These are phyloP conservation scores for Colletotrichum somersetense DNA, from an alignment of 2,329 filamentous ascomycete species.

Conservation along the genomic window DNA sequence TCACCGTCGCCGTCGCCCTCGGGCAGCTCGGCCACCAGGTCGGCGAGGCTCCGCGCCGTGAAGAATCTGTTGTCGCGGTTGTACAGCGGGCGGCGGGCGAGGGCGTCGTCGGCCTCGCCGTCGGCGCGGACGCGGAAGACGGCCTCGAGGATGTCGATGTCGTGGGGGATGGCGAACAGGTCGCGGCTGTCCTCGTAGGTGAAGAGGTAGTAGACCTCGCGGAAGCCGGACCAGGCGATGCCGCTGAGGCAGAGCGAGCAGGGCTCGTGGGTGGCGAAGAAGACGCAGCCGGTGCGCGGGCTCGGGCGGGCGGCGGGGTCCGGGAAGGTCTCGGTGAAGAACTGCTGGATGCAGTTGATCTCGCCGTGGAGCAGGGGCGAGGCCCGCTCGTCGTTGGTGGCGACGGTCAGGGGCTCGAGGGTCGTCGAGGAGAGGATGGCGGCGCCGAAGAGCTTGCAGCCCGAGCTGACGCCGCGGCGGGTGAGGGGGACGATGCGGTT, in stretches of 20 bases:
- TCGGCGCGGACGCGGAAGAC: conserved; percentile 64
- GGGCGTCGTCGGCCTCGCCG: conserved; percentile 53
- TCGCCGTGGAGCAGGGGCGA: conserved; percentile 71
- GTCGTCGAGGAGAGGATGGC: conserved; percentile 61
- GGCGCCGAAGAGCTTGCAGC: conserved; percentile 69
- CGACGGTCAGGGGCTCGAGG: conserved; percentile 60
- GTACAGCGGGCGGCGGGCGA: conserved; percentile 60
- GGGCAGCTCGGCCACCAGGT: conserved; percentile 54
- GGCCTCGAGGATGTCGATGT: conserved; percentile 68
- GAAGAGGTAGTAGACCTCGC: conserved; percentile 69
- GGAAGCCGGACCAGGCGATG: conserved; percentile 70
- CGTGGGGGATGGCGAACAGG: conserved; percentile 67
- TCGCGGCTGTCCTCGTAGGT: conserved; percentile 70
- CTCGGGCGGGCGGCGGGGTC: conserved; percentile 53
- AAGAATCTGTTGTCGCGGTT: conserved; percentile 71
- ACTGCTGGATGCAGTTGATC: conserved; percentile 71
- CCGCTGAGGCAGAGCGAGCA: conserved; percentile 70
- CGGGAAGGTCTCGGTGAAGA: conserved; percentile 59
- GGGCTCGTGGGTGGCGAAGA: conserved; percentile 71
- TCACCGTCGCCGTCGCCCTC: conserved; percentile 47
- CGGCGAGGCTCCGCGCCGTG: conserved; percentile 55
- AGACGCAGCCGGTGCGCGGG: conserved; percentile 62
- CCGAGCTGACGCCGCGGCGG: conserved; percentile 60
- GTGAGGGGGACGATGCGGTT: conserved; percentile 65
- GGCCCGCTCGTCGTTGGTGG: conserved; percentile 67